phyloP scores from a whole-genome alignment of 2,329 filamentous ascomycete genomes.

The Exophiala mesophila region DNA sequence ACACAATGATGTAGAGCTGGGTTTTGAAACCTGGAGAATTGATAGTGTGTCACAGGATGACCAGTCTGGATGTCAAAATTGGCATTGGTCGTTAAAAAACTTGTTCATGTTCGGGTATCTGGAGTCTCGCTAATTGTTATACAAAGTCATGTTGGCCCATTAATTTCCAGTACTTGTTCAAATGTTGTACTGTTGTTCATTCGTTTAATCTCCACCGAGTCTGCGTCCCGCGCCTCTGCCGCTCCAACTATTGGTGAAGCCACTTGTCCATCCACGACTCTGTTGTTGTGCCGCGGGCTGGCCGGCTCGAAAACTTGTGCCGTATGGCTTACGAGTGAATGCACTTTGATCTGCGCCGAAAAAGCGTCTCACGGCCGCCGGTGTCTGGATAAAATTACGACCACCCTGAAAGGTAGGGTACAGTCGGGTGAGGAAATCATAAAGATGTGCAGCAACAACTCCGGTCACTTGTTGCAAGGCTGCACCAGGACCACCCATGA shows the following conservation, averaged over 20 bases:
- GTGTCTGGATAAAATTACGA: slow-evolving; percentile 68
- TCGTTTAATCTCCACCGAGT: slow-evolving; percentile 36
- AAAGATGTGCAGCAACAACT: slow-evolving; percentile 81
- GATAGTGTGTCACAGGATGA: too few relatives aligned
- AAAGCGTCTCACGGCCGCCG: slow-evolving; percentile 63
- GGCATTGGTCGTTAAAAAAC: too few relatives aligned
- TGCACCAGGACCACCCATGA: slow-evolving; percentile 56
- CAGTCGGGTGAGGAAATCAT: slow-evolving; percentile 81
- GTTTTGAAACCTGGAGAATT: too few relatives aligned
- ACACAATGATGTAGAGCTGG: too few relatives aligned
- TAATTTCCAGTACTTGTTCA: too few relatives aligned
- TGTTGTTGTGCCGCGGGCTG: slow-evolving; percentile 22
- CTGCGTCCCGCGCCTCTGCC: slow-evolving; percentile 38
- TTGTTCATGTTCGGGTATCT: too few relatives aligned
- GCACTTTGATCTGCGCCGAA: slow-evolving; percentile 50
- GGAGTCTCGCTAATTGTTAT: too few relatives aligned
- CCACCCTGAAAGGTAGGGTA: slow-evolving; percentile 89
- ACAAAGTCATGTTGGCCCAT: too few relatives aligned
- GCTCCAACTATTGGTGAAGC: slow-evolving; percentile 40
- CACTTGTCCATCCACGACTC: slow-evolving; percentile 32
- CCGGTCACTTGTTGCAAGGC: slow-evolving; percentile 67
- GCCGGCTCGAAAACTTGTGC: slow-evolving; percentile 53
- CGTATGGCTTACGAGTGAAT: slow-evolving; percentile 50
- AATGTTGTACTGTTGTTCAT: too few relatives aligned
- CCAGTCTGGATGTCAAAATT: too few relatives aligned